Conservation (phyloP, 1,284 basidiomycete genomes). For the Leccinum pachyderme region DNA sequence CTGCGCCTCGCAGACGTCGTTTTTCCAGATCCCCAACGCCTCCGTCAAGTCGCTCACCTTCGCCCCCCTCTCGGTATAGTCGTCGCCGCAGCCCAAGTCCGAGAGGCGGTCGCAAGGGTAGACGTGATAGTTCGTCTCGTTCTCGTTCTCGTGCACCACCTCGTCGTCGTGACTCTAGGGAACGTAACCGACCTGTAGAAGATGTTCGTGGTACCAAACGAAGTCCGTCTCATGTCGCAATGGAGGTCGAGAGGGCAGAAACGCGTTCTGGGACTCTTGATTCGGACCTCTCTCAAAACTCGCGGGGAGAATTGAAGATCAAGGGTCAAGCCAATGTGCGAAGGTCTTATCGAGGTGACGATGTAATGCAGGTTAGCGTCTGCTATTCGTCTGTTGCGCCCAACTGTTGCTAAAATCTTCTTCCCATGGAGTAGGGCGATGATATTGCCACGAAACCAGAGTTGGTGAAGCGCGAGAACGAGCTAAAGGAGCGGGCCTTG, state of each 20-base stretch:
- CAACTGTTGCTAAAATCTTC: neutral
- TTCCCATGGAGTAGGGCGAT: conserved; percentile 19
- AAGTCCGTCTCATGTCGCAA: conserved; percentile 29
- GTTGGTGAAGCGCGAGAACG: conserved; percentile 64
- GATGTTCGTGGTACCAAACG: conserved; percentile 27
- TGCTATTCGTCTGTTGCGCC: conserved; percentile 5
- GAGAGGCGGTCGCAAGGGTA: conserved; percentile 32
- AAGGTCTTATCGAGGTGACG: conserved; percentile 49
- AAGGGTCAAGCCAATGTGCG: conserved; percentile 59
- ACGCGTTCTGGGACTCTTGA: conserved; percentile 27
- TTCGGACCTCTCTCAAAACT: conserved; percentile 34
- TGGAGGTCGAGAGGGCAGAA: conserved; percentile 45
- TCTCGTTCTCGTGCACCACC: conserved; percentile 27
- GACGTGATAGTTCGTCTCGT: conserved; percentile 27
- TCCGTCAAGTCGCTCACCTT: conserved; percentile 43
- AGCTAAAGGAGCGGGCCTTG: conserved; percentile 74
- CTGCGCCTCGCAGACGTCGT: conserved; percentile 54
- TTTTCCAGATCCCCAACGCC: conserved; percentile 40
- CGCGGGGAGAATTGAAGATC: conserved; percentile 60
- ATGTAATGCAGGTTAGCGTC: conserved; percentile 30
- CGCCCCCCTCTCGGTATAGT: conserved; percentile 31
- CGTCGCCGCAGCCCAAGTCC: conserved; percentile 38
- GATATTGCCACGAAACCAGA: conserved; percentile 33
- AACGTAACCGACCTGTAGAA: conserved; percentile 19
- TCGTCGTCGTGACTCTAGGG: conserved; percentile 31